Evolutionary conservation across 495 filamentous ascomycete species (phyloP).

Genomic region (Penicillium cataractarum): DNA sequence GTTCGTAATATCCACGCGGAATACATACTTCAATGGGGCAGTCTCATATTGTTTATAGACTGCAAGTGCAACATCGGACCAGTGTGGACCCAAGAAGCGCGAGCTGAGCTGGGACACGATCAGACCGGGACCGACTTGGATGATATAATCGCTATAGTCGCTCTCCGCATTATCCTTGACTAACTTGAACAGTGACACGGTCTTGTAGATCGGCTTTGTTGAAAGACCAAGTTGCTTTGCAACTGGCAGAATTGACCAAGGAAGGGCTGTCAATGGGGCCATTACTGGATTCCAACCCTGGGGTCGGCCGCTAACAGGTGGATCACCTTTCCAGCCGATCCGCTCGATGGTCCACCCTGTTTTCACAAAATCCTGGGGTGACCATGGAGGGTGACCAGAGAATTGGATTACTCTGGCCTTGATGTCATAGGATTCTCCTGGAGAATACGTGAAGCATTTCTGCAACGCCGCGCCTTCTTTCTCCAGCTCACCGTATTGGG

Average conservation of each 20-base stretch:
- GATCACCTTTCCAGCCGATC: background rate
- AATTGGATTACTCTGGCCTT: background rate
- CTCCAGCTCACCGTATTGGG: background rate
- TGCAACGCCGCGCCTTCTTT: background rate
- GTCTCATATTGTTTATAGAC: constrained; percentile 7
- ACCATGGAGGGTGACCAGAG: constrained; percentile 2
- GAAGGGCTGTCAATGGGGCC: constrained; percentile 7
- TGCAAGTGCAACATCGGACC: constrained; percentile 19
- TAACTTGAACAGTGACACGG: constrained; percentile 6
- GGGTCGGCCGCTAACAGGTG: background rate
- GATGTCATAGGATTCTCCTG: background rate
- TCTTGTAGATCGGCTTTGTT: background rate
- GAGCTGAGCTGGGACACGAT: constrained; percentile 10
- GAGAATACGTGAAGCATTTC: background rate
- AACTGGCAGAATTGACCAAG: background rate
- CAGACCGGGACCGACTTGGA: constrained; percentile 7
- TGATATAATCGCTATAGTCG: constrained; percentile 11
- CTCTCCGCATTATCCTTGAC: background rate
- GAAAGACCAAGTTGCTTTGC: background rate
- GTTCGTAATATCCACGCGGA: constrained; percentile 10
- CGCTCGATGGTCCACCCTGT: constrained; percentile 8
- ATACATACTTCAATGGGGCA: constrained; percentile 8
- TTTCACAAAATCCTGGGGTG: background rate
- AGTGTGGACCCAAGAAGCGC: constrained; percentile 13
- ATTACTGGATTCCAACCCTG: background rate